Evolutionary conservation across 148 eudicot species (phyloP), one percentile per base, ranked within the genome.

Genomic region (Oxyria digyna): DNA sequence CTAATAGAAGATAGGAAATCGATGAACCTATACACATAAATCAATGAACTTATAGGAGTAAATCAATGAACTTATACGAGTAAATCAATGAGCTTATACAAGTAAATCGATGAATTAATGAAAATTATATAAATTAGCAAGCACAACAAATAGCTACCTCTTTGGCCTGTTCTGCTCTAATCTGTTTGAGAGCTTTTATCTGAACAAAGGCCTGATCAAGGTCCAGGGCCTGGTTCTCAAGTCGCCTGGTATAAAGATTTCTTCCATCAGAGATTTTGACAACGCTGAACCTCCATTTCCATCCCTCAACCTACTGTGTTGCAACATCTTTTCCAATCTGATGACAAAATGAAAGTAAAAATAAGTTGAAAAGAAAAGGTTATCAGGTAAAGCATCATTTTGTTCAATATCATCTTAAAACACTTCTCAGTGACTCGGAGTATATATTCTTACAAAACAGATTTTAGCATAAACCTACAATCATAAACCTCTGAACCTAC

Each of bases 271-370:
- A 29, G 9, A 59, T 27, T 29, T 29, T 18, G 14, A 59, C n/a
- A n/a, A n/a, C n/a, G n/a, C n/a, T n/a, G n/a, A n/a, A n/a, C n/a
- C n/a, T 88, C 98, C 98, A 94, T 70, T 94, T 97, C 98, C 98
- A 94, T 41, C 98, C 98, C 81, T 94, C 87, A 69, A 94, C 98
- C 75, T 94, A 94, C 63, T 94, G 98, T 10, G 98, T 71, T 27
- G 97, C 86, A 74, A 94, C 91, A 84, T 94, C 98, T 77, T 94
- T 88, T 45, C 98, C 98, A 75, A 94, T 94, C 98, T 94, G 74
- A 40, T 67, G 76, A 69, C 71, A 48, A 27, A 21, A 26, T 42
- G 55, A 54, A 12, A 35, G 6, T 35, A 3, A 6, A 12, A n/a
- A n/a, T n/a, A n/a, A n/a, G n/a, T n/a, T n/a, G n/a, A n/a, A n/a